Base-by-base conservation (phyloP, 1,139 yeast species). In the Petasospora rhodanensis region DNA sequence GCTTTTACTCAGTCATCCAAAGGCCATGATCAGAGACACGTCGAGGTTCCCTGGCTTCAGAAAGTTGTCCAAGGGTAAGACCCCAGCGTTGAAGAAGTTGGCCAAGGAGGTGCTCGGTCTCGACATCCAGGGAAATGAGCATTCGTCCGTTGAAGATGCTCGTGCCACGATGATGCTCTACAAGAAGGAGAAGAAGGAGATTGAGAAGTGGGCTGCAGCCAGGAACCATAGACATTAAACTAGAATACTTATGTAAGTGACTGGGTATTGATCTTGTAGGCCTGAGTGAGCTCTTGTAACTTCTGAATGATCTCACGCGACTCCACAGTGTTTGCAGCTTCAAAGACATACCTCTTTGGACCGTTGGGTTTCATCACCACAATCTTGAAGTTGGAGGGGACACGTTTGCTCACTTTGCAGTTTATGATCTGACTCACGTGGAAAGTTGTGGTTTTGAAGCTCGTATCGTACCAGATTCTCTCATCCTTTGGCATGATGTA, bases 141-240 rank as follows among this genome's bases (percentile, higher is more conserved):
- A 89, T 60, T 80, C 93, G 7, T 84, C 96, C 0, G 84, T 89
- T 1, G 95, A 85, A 53, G 96, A 87, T 62, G 95, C 96, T 0
- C 72, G 76, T 47, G 91, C 91, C 2, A 77, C 95, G 0, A 86
- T 87, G 96, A 60, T 79, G 35, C 57, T 87, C 18, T 87, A 76
- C 52, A 68, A 86, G 41, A 52, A 73, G 35, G 71, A 74, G 48
- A 78, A 73, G 49, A 62, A 60, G 34, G 85, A 76, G 32, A 79
- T 83, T 45, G 91, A 82, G 44, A 56, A 56, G 32, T 36, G 40
- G 40, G 36, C 40, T 2, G 22, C 34, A 2, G 31, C 36, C 2
- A 29, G 21, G 13, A 10, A 13, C 18, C 33, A 21, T 22, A 14
- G 13, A 14, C 15, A 21, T 14, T 8, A 23, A 12, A n/a, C n/a